These are phyloP conservation scores for Heracleum sosnowskyi DNA, from an alignment of 129 eudicot species.

Conservation along the genomic window DNA sequence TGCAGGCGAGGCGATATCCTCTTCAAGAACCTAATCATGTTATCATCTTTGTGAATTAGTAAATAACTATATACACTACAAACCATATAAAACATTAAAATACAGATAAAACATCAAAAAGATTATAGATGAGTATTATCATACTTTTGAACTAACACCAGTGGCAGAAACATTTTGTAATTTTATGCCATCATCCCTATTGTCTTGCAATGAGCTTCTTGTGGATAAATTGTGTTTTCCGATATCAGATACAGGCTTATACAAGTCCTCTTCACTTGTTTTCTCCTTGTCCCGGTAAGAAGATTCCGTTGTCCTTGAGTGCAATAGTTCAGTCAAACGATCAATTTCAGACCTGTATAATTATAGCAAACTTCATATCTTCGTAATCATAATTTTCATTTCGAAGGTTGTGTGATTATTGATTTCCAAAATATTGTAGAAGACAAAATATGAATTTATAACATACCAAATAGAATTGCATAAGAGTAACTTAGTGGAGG, in stretches of 20 bases:
- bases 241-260: slow-evolving; percentile 17
- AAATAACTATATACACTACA: background rate
- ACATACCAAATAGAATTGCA: background rate
- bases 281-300: slow-evolving; percentile 26
- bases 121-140: background rate
- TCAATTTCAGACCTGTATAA: slow-evolving; percentile 63
- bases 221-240: slow-evolving; percentile 22
- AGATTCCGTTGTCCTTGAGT: slow-evolving; percentile 38
- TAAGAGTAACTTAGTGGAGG: background rate
- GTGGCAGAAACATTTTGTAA: slow-evolving; percentile 32
- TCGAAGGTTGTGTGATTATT: background rate
- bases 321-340: slow-evolving; percentile 56
- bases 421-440: background rate
- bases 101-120: background rate
- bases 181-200: slow-evolving; percentile 20
- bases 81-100: background rate
- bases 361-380: slow-evolving; percentile 10
- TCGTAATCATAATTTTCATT: background rate
- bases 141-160: slow-evolving; percentile 35
- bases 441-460: background rate
- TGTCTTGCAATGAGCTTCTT: slow-evolving; percentile 24
- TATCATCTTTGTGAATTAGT: background rate
- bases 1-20: slow-evolving; percentile 68
- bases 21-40: slow-evolving; percentile 45
- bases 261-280: slow-evolving; percentile 23